Evolutionary conservation across 306 rosid species (phyloP), one percentile per base, ranked within the genome.

Genomic region (Lithocarpus polystachyus): DNA sequence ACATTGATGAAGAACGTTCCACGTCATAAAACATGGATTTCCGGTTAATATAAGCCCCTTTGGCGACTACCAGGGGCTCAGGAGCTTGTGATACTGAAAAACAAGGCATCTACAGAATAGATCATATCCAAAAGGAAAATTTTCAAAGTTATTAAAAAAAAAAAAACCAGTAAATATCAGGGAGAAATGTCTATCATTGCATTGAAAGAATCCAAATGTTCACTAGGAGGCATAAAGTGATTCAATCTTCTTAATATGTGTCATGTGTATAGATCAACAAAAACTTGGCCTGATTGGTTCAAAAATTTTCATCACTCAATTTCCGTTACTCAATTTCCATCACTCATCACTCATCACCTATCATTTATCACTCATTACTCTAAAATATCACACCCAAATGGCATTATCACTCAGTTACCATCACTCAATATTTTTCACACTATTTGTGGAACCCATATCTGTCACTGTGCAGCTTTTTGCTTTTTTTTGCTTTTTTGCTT

Each of bases 1-100:
- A 79, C 79, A 85, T 72, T 61, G 92, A 78, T 53, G 68, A 71
- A 72, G 90, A 83, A 84, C 78, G 52, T 79, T 88, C 89, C 77
- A 59, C 43, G 72, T 89, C 90, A 80, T 79, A 90, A 76, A 92
- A 88, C 77, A 94, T 80, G 80, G 79, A 75, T 56, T 83, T 80
- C 81, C 88, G 88, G 79, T 82, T 85, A 67, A 94, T 89, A 68
- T 86, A 69, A 60, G 83, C 86, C 72, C 73, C 68, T 79, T 88
- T 87, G 43, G 85, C 73, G 61, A 84, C 76, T 31, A 10, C 15
- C 52, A 18, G 52, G 28, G 85, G 55, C 76, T 79, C 79, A 29
- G 72, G 73, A 79, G 88, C 73, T 73, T 76, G 87, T 61, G 76
- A 71, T 83, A 81, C 81, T 69, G 62, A 81, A 81, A 84, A 89